Percentiles rank a stretch among this genome's conserved stretches.
Evolutionary conservation across 139 green algal genomes (phyloP).

Genomic region (Nannochloris sp.): DNA sequence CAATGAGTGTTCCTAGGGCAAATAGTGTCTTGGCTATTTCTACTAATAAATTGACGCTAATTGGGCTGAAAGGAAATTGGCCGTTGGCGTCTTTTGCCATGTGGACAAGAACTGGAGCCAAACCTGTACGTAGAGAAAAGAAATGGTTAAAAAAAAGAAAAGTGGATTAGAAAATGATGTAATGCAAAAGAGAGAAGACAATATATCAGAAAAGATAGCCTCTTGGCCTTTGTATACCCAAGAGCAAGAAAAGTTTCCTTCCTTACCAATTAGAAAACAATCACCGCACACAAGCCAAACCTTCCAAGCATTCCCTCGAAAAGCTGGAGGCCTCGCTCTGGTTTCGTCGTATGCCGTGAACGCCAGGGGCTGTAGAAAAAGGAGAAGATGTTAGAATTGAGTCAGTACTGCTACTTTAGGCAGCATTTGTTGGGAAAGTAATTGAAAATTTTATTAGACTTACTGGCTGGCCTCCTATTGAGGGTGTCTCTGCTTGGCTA

Average conservation of each 20-base stretch:
- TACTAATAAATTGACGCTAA: conserved; percentile 88
- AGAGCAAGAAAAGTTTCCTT: too few species aligned
- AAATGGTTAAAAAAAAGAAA: background rate
- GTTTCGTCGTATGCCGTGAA: conserved; percentile 25
- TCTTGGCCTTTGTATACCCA: background rate
- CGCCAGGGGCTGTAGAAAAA: background rate
- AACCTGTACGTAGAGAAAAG: conserved; percentile 37
- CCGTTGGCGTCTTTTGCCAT: conserved; percentile 79
- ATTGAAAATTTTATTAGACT: conserved; percentile 7
- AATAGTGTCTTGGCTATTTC: conserved; percentile 85
- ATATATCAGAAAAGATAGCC: background rate
- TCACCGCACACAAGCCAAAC: conserved; percentile 70
- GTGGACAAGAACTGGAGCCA: conserved; percentile 93
- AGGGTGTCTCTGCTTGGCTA: too few species aligned
- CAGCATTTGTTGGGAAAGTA: background rate
- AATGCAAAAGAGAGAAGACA: background rate
- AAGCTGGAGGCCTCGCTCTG: background rate
- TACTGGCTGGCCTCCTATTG: too few species aligned
- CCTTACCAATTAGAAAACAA: conserved; percentile 77
- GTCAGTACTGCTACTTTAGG: background rate
- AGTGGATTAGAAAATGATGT: background rate
- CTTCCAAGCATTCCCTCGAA: conserved; percentile 25
- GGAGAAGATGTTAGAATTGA: background rate
- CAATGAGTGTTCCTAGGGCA: conserved; percentile 70
- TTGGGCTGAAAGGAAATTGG: conserved; percentile 81